Conservation (phyloP, 805 yeast species). For the Zygosaccharomyces siamensis region DNA sequence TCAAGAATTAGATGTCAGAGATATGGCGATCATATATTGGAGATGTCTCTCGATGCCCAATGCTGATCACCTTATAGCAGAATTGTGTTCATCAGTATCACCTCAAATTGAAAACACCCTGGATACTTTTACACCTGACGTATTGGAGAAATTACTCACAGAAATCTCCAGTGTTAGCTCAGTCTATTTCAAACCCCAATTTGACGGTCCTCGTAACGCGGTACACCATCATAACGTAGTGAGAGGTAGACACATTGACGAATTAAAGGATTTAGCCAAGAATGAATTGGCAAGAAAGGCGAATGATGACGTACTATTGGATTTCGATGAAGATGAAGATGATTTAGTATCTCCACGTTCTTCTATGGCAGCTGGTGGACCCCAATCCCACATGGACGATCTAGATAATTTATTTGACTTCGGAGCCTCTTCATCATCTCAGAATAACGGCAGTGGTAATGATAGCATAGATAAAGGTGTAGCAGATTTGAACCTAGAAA, state of each 20-base stretch:
- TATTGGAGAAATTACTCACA: slow-evolving; percentile 61
- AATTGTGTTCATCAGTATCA: slow-evolving; percentile 39
- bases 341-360: slow-evolving; percentile 15
- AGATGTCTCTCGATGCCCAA: slow-evolving; percentile 54
- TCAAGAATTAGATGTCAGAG: slow-evolving; percentile 74
- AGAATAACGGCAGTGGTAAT: not conserved
- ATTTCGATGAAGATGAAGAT: slow-evolving; percentile 67
- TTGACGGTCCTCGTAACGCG: slow-evolving; percentile 45
- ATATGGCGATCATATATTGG: slow-evolving; percentile 77
- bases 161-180: slow-evolving; percentile 84
- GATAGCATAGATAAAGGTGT: slow-evolving; percentile 7
- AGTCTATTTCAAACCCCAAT: slow-evolving; percentile 80
- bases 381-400: slow-evolving; percentile 52
- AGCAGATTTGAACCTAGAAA: slow-evolving; percentile 6
- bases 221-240: slow-evolving; percentile 34
- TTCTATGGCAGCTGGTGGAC: slow-evolving; percentile 18
- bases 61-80: slow-evolving; percentile 24
- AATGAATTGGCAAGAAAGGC: slow-evolving; percentile 62
- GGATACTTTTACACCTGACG: slow-evolving; percentile 60
- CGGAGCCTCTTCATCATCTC: slow-evolving; percentile 23
- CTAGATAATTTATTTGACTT: slow-evolving; percentile 64
- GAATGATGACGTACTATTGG: slow-evolving; percentile 76
- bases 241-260: slow-evolving; percentile 61
- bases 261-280: slow-evolving; percentile 69
- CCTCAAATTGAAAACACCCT: slow-evolving; percentile 73